Conservation (phyloP, 1,139 yeast genomes). For the Nakaseomyces nivariensis region DNA sequence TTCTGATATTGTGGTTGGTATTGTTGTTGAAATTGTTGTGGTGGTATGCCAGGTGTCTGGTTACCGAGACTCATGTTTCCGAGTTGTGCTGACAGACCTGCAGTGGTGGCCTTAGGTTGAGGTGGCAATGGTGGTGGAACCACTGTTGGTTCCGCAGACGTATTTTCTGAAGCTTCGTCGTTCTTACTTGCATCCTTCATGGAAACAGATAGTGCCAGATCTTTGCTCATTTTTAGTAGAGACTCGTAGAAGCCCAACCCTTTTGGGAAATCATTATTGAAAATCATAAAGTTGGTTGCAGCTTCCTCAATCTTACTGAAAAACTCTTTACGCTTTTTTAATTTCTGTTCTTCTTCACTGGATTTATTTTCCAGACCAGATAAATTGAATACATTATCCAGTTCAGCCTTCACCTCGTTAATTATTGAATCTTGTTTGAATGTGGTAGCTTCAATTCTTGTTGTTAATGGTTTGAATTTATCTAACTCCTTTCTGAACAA, state of each 20-base stretch:
- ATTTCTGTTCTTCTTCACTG: conserved; percentile 30
- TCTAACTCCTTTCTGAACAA: conserved; percentile 66
- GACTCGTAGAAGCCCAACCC: conserved; percentile 58
- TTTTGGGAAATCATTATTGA: conserved; percentile 47
- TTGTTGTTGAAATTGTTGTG: conserved; percentile 9
- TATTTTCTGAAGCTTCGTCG: not conserved
- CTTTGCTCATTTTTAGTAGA: conserved; percentile 36
- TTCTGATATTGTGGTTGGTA: not conserved
- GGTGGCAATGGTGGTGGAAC: conserved; percentile 9
- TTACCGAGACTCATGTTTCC: not conserved
- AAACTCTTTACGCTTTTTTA: conserved; percentile 33
- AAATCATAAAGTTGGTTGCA: conserved; percentile 45
- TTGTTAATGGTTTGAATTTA: conserved; percentile 63
- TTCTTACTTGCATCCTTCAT: not conserved
- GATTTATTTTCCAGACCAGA: conserved; percentile 33
- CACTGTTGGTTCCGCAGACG: conserved; percentile 2
- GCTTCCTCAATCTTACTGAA: conserved; percentile 41
- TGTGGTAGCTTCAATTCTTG: conserved; percentile 58
- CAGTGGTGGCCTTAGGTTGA: conserved; percentile 4
- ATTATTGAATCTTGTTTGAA: conserved; percentile 52
- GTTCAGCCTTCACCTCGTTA: conserved; percentile 44
- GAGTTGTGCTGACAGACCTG: not conserved
- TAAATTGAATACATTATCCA: conserved; percentile 46
- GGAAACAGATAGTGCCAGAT: conserved; percentile 18
- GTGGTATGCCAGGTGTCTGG: not conserved